Evolutionary conservation across 73 alveolate genomes (phyloP).

Genomic region (Paramecium sexaurelia): DNA sequence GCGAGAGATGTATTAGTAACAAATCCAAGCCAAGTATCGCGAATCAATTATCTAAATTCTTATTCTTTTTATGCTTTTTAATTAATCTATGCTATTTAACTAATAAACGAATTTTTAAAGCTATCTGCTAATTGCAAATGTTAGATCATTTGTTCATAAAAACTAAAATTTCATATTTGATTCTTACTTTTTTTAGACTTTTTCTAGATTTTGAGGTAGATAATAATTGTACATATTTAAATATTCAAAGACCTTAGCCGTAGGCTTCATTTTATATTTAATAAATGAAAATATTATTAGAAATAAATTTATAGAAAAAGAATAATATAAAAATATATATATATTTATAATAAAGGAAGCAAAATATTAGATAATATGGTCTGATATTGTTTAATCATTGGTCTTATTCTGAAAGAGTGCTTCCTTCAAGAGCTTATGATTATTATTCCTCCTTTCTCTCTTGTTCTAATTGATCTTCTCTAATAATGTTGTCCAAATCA

Average conservation of each 20-base stretch:
- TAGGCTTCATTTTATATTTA: neutral
- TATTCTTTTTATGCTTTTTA: neutral
- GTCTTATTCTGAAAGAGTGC: neutral
- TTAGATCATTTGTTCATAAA: neutral
- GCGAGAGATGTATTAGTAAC: neutral
- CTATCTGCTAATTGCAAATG: neutral
- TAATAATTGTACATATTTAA: neutral
- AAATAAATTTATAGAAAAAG: neutral
- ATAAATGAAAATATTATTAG: neutral
- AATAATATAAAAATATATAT: neutral
- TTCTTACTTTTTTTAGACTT: neutral
- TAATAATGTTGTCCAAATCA: conserved; percentile 33
- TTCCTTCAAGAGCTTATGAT: conserved; percentile 27
- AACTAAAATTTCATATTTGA: neutral
- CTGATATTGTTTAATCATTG: neutral
- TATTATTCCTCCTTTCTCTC: neutral
- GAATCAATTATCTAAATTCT: neutral
- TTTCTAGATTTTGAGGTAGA: neutral
- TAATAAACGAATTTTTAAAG: neutral
- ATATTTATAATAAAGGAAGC: no score
- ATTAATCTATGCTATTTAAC: neutral
- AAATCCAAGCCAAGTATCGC: neutral
- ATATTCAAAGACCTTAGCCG: neutral
- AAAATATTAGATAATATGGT: neutral
- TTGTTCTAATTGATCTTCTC: conserved; percentile 23